Percentiles rank a stretch among this genome's conserved stretches.
phyloP scores from a whole-genome alignment of 441 rosid genomes.

The Mallotus repandus region DNA sequence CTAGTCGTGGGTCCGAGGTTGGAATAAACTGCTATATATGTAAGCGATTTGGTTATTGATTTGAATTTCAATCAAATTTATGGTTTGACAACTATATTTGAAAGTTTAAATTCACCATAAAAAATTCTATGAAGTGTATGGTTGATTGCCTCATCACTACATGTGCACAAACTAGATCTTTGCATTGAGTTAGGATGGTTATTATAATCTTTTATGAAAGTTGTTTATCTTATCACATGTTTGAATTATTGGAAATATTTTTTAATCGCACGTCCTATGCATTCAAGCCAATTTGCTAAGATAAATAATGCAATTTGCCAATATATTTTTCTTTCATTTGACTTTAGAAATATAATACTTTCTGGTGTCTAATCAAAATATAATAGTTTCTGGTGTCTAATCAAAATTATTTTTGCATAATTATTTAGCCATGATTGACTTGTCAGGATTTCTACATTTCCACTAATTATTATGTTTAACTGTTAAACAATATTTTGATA shows the following conservation, averaged over 20 bases:
- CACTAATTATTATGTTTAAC: background rate
- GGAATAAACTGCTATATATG: background rate
- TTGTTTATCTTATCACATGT: background rate
- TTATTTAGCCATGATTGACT: background rate
- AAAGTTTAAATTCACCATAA: too few species aligned
- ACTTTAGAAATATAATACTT: background rate
- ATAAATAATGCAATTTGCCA: background rate
- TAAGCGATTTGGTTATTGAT: too few species aligned
- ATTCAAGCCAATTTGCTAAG: too few species aligned
- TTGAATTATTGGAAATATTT: background rate
- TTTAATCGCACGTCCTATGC: background rate
- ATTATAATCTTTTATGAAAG: background rate
- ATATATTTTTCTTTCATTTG: background rate
- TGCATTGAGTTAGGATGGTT: background rate
- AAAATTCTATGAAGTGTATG: background rate
- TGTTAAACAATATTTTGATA: conserved; percentile 4
- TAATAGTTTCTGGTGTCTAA: too few species aligned
- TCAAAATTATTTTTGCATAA: background rate
- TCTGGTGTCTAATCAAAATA: background rate
- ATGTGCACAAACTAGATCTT: background rate
- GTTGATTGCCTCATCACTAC: background rate
- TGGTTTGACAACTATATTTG: too few species aligned
- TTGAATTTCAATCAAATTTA: too few species aligned
- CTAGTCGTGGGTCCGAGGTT: conserved; percentile 1
- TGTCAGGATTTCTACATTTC: background rate